phyloP scores from a whole-genome alignment of 495 filamentous ascomycete genomes.

The Umbilicaria muhlenbergii region DNA sequence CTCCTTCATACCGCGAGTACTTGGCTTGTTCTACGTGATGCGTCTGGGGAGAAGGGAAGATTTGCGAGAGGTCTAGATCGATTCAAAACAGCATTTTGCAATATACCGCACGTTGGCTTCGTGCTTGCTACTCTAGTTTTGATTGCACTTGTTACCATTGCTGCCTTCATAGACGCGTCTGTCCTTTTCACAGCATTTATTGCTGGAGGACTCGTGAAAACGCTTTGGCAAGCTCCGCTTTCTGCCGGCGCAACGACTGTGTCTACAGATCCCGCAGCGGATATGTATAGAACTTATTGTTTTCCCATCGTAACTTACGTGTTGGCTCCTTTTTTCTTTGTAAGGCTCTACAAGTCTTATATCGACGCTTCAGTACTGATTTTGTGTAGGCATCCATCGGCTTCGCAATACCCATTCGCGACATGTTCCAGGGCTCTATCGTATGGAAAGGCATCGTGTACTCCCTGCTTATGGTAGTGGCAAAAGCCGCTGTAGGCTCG shows the following conservation, averaged over 20 bases:
- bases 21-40: too few relatives aligned
- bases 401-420: slow-evolving; percentile 59
- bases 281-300: too few relatives aligned
- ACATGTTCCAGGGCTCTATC: slow-evolving; percentile 46
- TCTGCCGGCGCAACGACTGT: too few relatives aligned
- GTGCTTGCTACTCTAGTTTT: slow-evolving; percentile 29
- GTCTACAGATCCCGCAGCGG: too few relatives aligned
- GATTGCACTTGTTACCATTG: slow-evolving; percentile 28
- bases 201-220: too few relatives aligned
- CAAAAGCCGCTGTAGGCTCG: slow-evolving; percentile 16
- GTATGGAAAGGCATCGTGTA: slow-evolving; percentile 65
- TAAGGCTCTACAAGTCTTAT: slow-evolving; percentile 15
- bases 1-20: too few relatives aligned
- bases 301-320: slow-evolving; percentile 17
- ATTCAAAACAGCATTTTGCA: too few relatives aligned
- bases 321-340: slow-evolving; percentile 64
- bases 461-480: slow-evolving; percentile 49
- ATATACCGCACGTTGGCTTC: slow-evolving; percentile 18
- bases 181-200: too few relatives aligned
- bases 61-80: too few relatives aligned
- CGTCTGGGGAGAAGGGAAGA: too few relatives aligned
- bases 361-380: not conserved
- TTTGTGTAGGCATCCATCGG: slow-evolving; percentile 48
- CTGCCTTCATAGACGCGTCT: too few relatives aligned
- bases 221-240: too few relatives aligned